A percentile compares a stretch with the other conserved stretches of the same genome.
Evolutionary conservation across 169 alveolate genomes (phyloP).

Genomic region (Cryptosporidium baileyi): DNA sequence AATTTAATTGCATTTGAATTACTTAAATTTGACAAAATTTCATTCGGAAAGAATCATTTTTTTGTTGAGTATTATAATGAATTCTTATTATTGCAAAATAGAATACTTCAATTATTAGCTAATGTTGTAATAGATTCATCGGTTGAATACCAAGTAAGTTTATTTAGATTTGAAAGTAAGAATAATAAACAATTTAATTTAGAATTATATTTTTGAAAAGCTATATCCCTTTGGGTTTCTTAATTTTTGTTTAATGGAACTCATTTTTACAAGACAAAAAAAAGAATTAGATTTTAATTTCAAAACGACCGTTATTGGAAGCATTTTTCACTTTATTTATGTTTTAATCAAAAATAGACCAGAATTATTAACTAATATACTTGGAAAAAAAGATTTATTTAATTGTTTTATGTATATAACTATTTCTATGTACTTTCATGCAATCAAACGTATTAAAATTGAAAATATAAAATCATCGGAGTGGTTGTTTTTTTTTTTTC

Average conservation of each 20-base stretch:
- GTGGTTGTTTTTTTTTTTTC: slow-evolving; percentile 44
- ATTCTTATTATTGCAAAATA: background rate
- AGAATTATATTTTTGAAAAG: slow-evolving; percentile 1
- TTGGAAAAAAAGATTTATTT: slow-evolving; percentile 23
- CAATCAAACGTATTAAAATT: background rate
- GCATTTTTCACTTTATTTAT: slow-evolving; percentile 13
- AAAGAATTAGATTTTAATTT: background rate
- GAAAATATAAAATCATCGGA: slow-evolving; percentile 20
- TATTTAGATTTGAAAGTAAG: background rate
- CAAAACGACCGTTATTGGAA: slow-evolving; percentile 10
- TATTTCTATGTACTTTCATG: slow-evolving; percentile 3
- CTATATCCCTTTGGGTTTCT: slow-evolving; percentile 46
- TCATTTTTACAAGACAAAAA: background rate
- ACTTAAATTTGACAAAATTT: background rate
- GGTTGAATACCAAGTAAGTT: slow-evolving; percentile 20
- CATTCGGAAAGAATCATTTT: no score
- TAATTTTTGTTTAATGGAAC: slow-evolving; percentile 22
- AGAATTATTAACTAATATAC: background rate
- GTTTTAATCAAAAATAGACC: slow-evolving; percentile 27
- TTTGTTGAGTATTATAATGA: background rate
- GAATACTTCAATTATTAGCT: slow-evolving; percentile 40
- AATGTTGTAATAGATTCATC: background rate
- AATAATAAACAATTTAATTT: background rate
- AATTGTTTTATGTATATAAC: slow-evolving; percentile 27
- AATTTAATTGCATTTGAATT: background rate